These are phyloP conservation scores for Fusarium lateritium DNA, from an alignment of 2,329 filamentous ascomycete species.

Conservation along the genomic window DNA sequence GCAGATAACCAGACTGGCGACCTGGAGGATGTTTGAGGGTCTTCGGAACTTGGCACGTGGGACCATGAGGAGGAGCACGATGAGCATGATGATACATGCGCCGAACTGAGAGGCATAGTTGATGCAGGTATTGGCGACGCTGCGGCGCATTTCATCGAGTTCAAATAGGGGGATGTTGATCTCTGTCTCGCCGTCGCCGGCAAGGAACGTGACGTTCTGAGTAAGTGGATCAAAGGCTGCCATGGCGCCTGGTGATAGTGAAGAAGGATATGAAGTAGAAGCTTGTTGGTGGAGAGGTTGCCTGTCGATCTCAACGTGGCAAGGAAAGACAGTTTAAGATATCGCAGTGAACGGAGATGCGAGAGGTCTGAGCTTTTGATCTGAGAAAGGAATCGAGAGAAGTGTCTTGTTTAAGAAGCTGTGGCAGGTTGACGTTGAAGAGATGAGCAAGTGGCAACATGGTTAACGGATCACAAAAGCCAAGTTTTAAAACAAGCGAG, in stretches of 20 bases:
- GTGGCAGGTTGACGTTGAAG: slow-evolving; percentile 9
- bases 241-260: slow-evolving; percentile 36
- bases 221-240: slow-evolving; percentile 53
- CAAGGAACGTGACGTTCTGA: slow-evolving; percentile 56
- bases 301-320: slow-evolving; percentile 4
- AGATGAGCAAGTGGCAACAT: slow-evolving; percentile 35
- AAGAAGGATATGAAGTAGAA: neutral
- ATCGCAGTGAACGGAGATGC: slow-evolving; percentile 11
- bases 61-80: slow-evolving; percentile 78
- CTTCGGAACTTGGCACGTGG: slow-evolving; percentile 75
- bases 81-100: slow-evolving; percentile 74
- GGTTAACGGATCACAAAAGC: slow-evolving; percentile 36
- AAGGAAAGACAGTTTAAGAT: slow-evolving; percentile 14
- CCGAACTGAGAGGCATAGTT: slow-evolving; percentile 81
- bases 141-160: slow-evolving; percentile 54
- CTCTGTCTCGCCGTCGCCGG: slow-evolving; percentile 50
- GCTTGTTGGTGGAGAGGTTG: neutral
- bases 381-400: slow-evolving; percentile 2
- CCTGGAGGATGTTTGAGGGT: slow-evolving; percentile 76
- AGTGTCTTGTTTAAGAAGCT: slow-evolving; percentile 21
- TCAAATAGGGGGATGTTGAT: slow-evolving; percentile 52
- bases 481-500: slow-evolving; percentile 15
- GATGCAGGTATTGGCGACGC: slow-evolving; percentile 62
- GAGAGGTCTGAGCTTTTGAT: slow-evolving; percentile 31
- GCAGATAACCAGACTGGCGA: slow-evolving; percentile 72